phyloP scores from a whole-genome alignment of 2,329 filamentous ascomycete species.

The Aspergillus hortae region DNA sequence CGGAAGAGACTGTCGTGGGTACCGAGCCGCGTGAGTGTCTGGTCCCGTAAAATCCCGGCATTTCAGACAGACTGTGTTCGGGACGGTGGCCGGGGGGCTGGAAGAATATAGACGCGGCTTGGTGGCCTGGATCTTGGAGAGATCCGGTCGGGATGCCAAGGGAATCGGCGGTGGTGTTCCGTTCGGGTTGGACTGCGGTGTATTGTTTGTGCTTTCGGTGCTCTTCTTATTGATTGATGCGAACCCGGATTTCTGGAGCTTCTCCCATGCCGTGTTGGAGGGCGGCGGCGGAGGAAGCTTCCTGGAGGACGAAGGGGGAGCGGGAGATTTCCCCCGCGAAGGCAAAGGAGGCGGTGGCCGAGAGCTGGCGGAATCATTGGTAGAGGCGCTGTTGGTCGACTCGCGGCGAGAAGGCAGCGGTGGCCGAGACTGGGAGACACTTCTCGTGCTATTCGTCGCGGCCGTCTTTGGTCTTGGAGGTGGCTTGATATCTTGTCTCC shows the following conservation, averaged over 20 bases:
- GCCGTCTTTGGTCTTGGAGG: constrained; percentile 21
- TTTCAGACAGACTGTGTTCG: constrained; percentile 58
- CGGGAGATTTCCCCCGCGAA: constrained; percentile 15
- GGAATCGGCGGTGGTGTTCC: constrained; percentile 50
- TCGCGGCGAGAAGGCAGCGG: constrained; percentile 19
- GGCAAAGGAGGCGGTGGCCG: constrained; percentile 24
- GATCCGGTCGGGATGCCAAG: constrained; percentile 54
- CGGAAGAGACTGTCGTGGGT: constrained; percentile 69
- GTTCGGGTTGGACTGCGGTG: constrained; percentile 7
- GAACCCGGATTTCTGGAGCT: constrained; percentile 45
- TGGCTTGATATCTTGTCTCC: constrained; percentile 31
- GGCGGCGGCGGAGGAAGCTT: constrained; percentile 33
- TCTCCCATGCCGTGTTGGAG: constrained; percentile 32
- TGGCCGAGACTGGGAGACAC: constrained; percentile 17
- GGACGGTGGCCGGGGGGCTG: constrained; percentile 11
- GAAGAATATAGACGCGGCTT: constrained; percentile 43
- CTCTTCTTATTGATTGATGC: constrained; percentile 38
- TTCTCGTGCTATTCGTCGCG: constrained; percentile 9
- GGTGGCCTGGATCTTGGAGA: constrained; percentile 53
- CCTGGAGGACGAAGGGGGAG: constrained; percentile 19
- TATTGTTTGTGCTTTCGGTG: constrained; percentile 1
- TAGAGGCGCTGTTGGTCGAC: constrained; percentile 15
- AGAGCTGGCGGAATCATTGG: constrained; percentile 4
- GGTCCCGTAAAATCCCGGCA: constrained; percentile 86
- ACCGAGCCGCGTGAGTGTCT: constrained; percentile 72